Percentiles rank a stretch among this genome's conserved stretches.
Conservation (phyloP, 352 stramenopile species). For the Pythium aquatile region DNA sequence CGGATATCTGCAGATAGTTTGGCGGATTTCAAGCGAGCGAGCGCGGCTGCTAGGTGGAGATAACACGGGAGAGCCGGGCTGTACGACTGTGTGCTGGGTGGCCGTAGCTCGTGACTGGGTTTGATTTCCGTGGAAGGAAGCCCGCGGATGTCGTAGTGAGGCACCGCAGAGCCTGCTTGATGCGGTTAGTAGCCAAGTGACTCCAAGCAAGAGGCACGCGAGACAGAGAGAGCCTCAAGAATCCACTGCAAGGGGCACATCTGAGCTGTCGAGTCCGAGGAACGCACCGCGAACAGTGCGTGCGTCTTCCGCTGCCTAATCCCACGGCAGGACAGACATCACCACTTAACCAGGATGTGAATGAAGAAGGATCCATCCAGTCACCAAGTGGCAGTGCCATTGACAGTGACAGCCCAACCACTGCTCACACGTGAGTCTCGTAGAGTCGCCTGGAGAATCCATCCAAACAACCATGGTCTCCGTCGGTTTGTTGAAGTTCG, state of each 20-base stretch:
- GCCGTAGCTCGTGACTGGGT: neutral
- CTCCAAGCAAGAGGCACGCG: neutral
- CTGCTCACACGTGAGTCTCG: neutral
- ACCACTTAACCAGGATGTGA: neutral
- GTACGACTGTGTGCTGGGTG: neutral
- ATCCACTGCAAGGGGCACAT: conserved; percentile 1
- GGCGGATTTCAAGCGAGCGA: conserved; percentile 2
- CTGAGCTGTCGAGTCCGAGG: neutral
- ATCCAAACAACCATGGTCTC: neutral
- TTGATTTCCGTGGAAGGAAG: neutral
- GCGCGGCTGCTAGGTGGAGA: neutral
- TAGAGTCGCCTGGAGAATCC: neutral
- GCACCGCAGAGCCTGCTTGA: neutral
- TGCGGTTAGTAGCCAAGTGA: neutral
- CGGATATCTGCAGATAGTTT: neutral
- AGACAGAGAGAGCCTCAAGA: neutral
- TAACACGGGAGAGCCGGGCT: neutral
- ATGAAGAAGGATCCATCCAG: neutral
- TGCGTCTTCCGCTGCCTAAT: conserved; percentile 9
- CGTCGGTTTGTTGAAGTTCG: conserved; percentile 4
- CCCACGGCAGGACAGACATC: neutral
- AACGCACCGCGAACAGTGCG: conserved; percentile 21
- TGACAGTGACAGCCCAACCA: no score
- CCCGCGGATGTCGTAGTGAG: neutral
- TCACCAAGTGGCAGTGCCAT: no score